Conservation (phyloP, 306 rosid genomes). For the Nissolia schottii region DNA sequence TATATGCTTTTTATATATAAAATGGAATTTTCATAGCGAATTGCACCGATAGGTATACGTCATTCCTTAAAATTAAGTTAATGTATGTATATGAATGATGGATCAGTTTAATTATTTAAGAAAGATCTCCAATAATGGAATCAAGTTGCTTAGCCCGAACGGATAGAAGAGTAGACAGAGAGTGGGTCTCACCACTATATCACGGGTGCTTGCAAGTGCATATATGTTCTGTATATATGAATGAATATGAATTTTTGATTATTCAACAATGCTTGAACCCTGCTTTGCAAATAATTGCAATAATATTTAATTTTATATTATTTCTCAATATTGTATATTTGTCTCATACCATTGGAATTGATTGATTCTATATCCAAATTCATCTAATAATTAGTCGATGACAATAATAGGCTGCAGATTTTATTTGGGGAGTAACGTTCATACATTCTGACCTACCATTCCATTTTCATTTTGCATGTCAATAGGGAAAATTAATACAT, state of each 20-base stretch:
- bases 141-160: neutral
- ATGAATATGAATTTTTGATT: neutral
- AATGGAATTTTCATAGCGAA: neutral
- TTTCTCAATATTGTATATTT: neutral
- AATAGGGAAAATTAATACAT: neutral
- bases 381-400: neutral
- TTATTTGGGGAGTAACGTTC: conserved; percentile 16
- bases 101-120: neutral
- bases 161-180: neutral
- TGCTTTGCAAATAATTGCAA: neutral
- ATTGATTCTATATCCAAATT: neutral
- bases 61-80: neutral
- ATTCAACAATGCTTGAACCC: neutral
- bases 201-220: neutral
- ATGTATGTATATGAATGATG: too few relatives aligned
- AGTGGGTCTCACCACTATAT: neutral
- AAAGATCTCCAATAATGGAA: neutral
- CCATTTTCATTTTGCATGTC: neutral
- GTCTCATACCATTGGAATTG: neutral
- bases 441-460: neutral
- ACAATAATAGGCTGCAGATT: too few relatives aligned
- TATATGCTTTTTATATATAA: neutral
- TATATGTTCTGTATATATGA: too few relatives aligned
- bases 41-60: neutral
- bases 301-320: too few relatives aligned